phyloP scores from a whole-genome alignment of 371 early-diverging fungal species.

The Actinomucor elegans region DNA sequence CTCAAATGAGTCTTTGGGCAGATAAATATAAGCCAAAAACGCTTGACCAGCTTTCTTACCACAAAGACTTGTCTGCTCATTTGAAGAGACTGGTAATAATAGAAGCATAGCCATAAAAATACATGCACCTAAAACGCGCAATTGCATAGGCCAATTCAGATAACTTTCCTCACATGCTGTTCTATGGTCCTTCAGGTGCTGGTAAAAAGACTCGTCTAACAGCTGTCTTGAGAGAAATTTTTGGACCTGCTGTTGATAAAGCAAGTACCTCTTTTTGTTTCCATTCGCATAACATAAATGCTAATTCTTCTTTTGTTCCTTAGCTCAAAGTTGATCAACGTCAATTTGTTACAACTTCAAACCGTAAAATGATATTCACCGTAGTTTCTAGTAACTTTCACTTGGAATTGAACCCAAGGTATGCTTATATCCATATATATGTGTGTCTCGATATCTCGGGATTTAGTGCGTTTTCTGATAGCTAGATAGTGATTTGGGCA shows the following conservation, averaged over 20 bases:
- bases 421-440: slow-evolving; percentile 5
- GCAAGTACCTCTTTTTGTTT: slow-evolving; percentile 36
- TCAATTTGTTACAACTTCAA: slow-evolving; percentile 80
- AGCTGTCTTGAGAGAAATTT: slow-evolving; percentile 83
- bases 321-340: slow-evolving; percentile 90
- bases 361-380: slow-evolving; percentile 81
- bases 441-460: neutral
- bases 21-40: slow-evolving; percentile 94
- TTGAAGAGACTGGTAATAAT: slow-evolving; percentile 77
- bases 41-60: slow-evolving; percentile 87
- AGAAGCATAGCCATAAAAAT: too few species aligned
- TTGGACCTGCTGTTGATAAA: slow-evolving; percentile 93
- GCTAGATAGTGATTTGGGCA: slow-evolving; percentile 93
- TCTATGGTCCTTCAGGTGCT: slow-evolving; percentile 96
- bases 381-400: slow-evolving; percentile 92
- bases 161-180: slow-evolving; percentile 95
- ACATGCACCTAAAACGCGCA: too few species aligned
- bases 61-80: slow-evolving; percentile 70
- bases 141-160: slow-evolving; percentile 65
- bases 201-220: slow-evolving; percentile 98
- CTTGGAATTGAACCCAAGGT: slow-evolving; percentile 92
- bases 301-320: neutral
- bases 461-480: too few species aligned
- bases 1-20: slow-evolving; percentile 85
- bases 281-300: neutral